Percentiles rank a stretch among this genome's conserved stretches.
Evolutionary conservation across 2,329 filamentous ascomycete species (phyloP).

Genomic region (Phyllosticta paracitricarpa): DNA sequence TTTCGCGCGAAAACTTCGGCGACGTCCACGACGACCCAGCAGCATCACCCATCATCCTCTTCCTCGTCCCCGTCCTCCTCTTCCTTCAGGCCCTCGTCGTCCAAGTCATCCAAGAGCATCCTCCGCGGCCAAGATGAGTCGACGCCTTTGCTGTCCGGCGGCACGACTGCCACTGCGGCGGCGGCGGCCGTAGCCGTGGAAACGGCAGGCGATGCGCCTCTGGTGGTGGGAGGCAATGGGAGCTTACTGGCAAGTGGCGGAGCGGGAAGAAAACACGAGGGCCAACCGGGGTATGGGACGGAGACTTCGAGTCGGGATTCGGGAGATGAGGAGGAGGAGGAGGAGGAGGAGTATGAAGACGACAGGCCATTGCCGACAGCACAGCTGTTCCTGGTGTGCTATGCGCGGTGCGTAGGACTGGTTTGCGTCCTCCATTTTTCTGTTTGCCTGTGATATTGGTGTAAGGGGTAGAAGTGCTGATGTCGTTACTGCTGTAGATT

Average conservation of each 20-base stretch:
- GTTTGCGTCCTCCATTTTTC: neutral
- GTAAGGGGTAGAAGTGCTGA: neutral
- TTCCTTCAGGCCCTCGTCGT: neutral
- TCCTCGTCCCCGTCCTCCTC: neutral
- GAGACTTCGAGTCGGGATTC: neutral
- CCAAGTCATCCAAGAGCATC: neutral
- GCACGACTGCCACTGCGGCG: conserved; percentile 15
- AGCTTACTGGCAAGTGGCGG: neutral
- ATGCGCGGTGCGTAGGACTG: conserved; percentile 40
- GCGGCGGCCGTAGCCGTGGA: conserved; percentile 9
- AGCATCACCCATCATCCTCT: neutral
- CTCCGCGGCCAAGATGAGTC: conserved; percentile 13
- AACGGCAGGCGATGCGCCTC: neutral
- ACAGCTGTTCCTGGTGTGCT: conserved; percentile 66
- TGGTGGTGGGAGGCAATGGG: neutral
- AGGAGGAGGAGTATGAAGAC: conserved; percentile 18
- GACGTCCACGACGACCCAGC: neutral
- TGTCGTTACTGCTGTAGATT: conserved; percentile 22
- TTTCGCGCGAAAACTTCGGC: neutral
- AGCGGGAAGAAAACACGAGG: neutral
- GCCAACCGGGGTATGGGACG: neutral
- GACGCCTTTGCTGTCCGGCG: conserved; percentile 13
- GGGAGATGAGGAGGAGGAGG: neutral
- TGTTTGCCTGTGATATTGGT: neutral
- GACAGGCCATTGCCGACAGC: conserved; percentile 19